These are phyloP conservation scores for Nadsonia fulvescens DNA, from an alignment of 805 yeast species.

Conservation along the genomic window DNA sequence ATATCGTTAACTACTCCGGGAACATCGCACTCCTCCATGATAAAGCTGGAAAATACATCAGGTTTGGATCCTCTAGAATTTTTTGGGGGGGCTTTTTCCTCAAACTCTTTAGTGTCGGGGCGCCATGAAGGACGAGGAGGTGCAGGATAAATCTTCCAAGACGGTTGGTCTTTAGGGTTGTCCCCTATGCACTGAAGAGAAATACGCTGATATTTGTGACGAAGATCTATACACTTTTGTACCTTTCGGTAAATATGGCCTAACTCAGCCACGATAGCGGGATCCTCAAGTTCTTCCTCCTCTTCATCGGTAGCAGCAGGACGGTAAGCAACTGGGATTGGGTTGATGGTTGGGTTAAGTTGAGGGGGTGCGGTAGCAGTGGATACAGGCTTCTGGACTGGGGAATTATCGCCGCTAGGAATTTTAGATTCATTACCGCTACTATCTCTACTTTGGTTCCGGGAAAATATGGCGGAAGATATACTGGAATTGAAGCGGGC, in stretches of 20 bases:
- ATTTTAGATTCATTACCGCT: no score
- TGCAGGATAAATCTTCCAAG: slow-evolving; percentile 76
- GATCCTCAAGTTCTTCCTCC: no score
- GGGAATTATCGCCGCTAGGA: no score
- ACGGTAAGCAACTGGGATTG: no score
- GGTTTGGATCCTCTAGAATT: slow-evolving; percentile 9
- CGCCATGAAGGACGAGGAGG: slow-evolving; percentile 89
- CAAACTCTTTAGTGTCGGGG: slow-evolving; percentile 34
- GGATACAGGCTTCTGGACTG: no score
- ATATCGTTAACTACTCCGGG: slow-evolving; percentile 30
- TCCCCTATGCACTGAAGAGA: slow-evolving; percentile 58
- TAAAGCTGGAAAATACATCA: slow-evolving; percentile 31
- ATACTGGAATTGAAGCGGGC: no score
- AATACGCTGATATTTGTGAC: slow-evolving; percentile 54
- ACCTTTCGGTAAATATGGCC: slow-evolving; percentile 20
- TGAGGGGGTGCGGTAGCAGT: no score
- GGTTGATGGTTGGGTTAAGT: no score
- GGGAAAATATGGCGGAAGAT: no score
- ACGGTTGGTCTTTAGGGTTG: slow-evolving; percentile 65
- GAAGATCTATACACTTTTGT: slow-evolving; percentile 41
- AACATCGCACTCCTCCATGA: slow-evolving; percentile 34
- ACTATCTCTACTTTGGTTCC: no score
- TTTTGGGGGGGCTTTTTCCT: slow-evolving; percentile 1
- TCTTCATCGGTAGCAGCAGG: no score
- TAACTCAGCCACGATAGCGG: slow-evolving; percentile 19